Evolutionary conservation across 371 early-diverging fungal genomes (phyloP).

Genomic region (Sporodiniella umbellata): DNA sequence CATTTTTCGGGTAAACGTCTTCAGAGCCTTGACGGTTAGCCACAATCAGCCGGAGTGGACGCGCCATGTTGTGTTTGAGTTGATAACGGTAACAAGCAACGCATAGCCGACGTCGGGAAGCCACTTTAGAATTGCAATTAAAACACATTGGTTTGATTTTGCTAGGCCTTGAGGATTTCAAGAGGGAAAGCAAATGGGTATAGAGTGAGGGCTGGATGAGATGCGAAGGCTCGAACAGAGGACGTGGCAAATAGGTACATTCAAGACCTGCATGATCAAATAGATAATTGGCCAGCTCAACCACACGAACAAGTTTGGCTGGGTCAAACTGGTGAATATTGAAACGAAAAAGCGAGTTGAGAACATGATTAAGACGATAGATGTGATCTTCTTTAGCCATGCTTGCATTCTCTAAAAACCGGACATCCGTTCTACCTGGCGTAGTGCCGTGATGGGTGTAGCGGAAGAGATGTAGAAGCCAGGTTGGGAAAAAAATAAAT

Average conservation of each 20-base stretch:
- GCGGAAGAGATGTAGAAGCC: slow-evolving; percentile 42
- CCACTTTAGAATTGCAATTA: slow-evolving; percentile 41
- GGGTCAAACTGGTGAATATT: slow-evolving; percentile 33
- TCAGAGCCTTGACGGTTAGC: slow-evolving; percentile 22
- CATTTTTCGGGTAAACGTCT: slow-evolving; percentile 1
- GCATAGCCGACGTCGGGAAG: slow-evolving; percentile 40
- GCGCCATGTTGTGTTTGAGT: slow-evolving; percentile 31
- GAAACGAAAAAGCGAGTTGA: slow-evolving; percentile 46
- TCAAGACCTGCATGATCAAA: slow-evolving; percentile 37
- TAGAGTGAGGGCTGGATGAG: slow-evolving; percentile 30
- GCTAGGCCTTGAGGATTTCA: slow-evolving; percentile 33
- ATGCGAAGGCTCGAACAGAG: too few relatives aligned
- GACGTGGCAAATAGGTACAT: slow-evolving; percentile 28
- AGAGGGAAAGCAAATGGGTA: slow-evolving; percentile 21
- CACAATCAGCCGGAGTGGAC: slow-evolving; percentile 39
- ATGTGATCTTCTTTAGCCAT: slow-evolving; percentile 47
- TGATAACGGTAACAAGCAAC: slow-evolving; percentile 45
- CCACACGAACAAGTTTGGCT: slow-evolving; percentile 15
- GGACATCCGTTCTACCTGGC: slow-evolving; percentile 42
- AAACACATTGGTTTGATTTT: slow-evolving; percentile 43
- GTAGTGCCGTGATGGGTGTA: slow-evolving; percentile 37
- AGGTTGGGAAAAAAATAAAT: slow-evolving; percentile 46
- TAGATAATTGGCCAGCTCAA: slow-evolving; percentile 34
- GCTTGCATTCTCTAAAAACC: slow-evolving; percentile 39
- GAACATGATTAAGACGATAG: slow-evolving; percentile 40